Conservation (phyloP, 164 flowering plant genomes). For the Hamamelis virginiana region DNA sequence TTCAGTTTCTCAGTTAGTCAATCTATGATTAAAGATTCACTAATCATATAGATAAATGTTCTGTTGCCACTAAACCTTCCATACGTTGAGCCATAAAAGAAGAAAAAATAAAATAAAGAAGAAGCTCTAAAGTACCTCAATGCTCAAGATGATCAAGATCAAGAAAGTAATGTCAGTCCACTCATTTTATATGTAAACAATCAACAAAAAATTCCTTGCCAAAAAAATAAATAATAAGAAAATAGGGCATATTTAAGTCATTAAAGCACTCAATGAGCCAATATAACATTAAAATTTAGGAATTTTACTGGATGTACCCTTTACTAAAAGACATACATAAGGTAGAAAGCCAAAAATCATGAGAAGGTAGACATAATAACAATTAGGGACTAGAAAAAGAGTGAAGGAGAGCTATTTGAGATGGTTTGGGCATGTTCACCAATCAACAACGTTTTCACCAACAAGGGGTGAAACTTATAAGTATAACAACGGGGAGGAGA, state of each 20-base stretch:
- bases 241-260: neutral
- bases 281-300: neutral
- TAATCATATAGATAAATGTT: neutral
- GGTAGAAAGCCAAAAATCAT: neutral
- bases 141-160: neutral
- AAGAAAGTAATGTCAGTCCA: neutral
- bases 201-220: neutral
- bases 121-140: no score
- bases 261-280: neutral
- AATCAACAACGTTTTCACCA: no score
- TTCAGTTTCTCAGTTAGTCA: neutral
- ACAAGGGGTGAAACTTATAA: no score
- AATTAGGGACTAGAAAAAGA: neutral
- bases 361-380: neutral
- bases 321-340: neutral
- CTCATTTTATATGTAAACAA: neutral
- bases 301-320: neutral
- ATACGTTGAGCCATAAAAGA: neutral
- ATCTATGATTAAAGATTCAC: neutral
- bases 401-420: no score
- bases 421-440: no score
- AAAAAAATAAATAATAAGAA: neutral
- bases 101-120: neutral
- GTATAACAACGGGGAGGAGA: no score
- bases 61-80: neutral